Evolutionary conservation across 2,329 filamentous ascomycete species (phyloP), one percentile per base, ranked within the genome.

Genomic region (Fusarium humuli): DNA sequence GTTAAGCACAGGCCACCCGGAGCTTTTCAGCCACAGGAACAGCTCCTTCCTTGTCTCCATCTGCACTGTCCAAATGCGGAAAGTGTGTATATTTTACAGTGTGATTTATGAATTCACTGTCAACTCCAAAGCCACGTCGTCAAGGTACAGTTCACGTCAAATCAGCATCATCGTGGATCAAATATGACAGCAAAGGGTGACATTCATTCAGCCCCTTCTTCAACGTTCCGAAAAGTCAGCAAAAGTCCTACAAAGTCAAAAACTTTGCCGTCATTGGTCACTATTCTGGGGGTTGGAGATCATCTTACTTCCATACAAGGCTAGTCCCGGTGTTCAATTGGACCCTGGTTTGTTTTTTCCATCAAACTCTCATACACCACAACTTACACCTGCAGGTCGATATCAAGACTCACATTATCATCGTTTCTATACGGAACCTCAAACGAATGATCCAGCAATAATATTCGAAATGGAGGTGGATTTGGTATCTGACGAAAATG

Each of bases 401-500:
- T 55, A 27, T 30, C 23, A 30, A 40, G 37, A 22, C 37, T 54
- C 29, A 20, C 22, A 37, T 14, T 34, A 16, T 42, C 34, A n/a
- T 11, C 30, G 7, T 18, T 9, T 34, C 16, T 7, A 10, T 23
- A 14, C 7, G 29, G 7, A 30, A 27, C 7, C 20, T 32, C 27
- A 10, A 4, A 22, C 34, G 23, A 12, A 49, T 44, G 12, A 11
- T 12, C 5, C 37, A 11, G 29, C 27, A 30, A 22, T 54, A 44
- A 22, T 13, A 62, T 9, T 37, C 16, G 13, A 32, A 29, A 50
- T 42, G 44, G 16, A 61, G 23, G 13, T 65, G 55, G 65, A 72
- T 16, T 30, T 41, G 9, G 72, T 66, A 13, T 72, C 69, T 1
- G 71, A 74, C 27, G 73, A 75, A 30, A 72, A 71, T 42, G 61